Evolutionary conservation across 2,329 filamentous ascomycete species (phyloP).

Genomic region (Xylaria arbuscula): DNA sequence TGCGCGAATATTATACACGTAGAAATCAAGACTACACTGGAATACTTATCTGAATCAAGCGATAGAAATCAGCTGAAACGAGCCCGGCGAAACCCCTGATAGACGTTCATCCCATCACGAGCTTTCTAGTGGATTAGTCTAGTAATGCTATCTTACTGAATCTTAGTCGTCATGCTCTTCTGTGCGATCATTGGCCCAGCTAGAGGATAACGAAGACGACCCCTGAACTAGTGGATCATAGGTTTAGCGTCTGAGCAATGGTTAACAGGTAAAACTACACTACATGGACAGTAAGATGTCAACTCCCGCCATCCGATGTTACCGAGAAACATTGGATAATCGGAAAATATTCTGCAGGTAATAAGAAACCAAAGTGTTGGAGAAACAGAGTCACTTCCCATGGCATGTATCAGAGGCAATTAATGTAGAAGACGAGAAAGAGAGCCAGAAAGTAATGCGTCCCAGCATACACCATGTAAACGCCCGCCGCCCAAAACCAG

Average conservation of each 20-base stretch:
- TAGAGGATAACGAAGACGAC: conserved; percentile 19
- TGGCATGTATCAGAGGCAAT: neutral
- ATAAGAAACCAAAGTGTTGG: conserved; percentile 8
- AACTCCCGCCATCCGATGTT: conserved; percentile 20
- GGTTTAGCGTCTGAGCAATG: conserved; percentile 23
- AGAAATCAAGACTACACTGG: neutral
- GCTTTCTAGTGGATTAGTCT: neutral
- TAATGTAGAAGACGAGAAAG: neutral
- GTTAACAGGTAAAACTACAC: neutral
- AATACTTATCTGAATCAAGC: neutral
- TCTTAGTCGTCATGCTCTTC: conserved; percentile 19
- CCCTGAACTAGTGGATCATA: conserved; percentile 22
- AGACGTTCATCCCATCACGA: conserved; percentile 26
- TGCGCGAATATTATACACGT: neutral
- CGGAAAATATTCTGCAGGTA: conserved; percentile 8
- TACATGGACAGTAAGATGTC: neutral
- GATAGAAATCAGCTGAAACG: conserved; percentile 20
- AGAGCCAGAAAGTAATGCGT: conserved; percentile 1
- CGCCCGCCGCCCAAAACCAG: conserved; percentile 20
- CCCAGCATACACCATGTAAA: conserved; percentile 3
- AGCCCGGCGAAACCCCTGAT: conserved; percentile 13
- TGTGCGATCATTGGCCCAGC: conserved; percentile 32
- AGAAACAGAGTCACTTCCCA: neutral
- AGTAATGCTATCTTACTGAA: conserved; percentile 23
- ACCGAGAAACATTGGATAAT: conserved; percentile 8